A percentile compares a stretch with the other conserved stretches of the same genome.
Evolutionary conservation across 192 early-diverging fungal species (phyloP).

Genomic region (Coemansia brasiliensis): DNA sequence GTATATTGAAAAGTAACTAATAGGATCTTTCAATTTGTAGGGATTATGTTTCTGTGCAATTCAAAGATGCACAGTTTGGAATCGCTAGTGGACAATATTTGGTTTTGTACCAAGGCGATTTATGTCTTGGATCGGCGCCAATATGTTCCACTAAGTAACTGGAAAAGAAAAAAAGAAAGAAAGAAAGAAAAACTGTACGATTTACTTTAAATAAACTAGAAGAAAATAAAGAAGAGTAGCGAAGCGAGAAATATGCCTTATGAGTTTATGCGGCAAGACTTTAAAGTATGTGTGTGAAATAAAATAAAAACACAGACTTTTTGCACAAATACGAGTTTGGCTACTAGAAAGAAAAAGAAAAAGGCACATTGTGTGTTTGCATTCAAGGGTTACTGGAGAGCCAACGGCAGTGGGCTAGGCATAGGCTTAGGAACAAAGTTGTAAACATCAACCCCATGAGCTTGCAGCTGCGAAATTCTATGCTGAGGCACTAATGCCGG

Average conservation of each 20-base stretch:
- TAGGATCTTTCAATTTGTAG: no score
- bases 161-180: slow-evolving; percentile 17
- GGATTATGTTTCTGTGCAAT: slow-evolving; percentile 42
- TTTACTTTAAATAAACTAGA: slow-evolving; percentile 1
- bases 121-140: slow-evolving; percentile 67
- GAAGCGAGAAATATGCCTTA: neutral
- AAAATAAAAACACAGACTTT: neutral
- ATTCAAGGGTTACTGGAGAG: slow-evolving; percentile 31
- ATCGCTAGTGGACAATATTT: slow-evolving; percentile 65
- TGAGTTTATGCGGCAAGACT: neutral
- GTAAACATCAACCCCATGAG: slow-evolving; percentile 38
- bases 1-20: neutral
- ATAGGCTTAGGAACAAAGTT: slow-evolving; percentile 49
- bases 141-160: slow-evolving; percentile 27
- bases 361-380: neutral
- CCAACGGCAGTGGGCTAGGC: slow-evolving; percentile 46
- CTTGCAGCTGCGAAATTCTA: slow-evolving; percentile 36
- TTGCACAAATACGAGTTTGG: no score
- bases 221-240: slow-evolving; percentile 9
- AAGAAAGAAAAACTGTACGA: slow-evolving; percentile 1
- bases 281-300: neutral
- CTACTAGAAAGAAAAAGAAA: neutral
- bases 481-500: slow-evolving; percentile 81
- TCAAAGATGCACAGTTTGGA: slow-evolving; percentile 59
- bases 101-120: slow-evolving; percentile 61